These are phyloP conservation scores for Penicillium griseofulvum DNA, from an alignment of 2,329 filamentous ascomycete species.

Conservation along the genomic window DNA sequence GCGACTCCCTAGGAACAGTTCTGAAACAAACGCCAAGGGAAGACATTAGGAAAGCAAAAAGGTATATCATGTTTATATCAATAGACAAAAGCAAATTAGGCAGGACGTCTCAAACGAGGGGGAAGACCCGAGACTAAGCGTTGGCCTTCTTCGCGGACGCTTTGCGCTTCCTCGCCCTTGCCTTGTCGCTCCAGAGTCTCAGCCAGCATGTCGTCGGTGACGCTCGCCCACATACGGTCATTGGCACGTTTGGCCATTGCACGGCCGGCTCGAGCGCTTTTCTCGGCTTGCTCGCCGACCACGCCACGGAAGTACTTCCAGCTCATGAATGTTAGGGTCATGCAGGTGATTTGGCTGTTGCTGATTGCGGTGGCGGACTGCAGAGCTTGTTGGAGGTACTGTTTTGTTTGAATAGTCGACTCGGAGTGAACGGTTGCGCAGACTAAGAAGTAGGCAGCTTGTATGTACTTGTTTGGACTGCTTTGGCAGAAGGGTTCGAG, in stretches of 20 bases:
- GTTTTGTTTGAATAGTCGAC: constrained; percentile 75
- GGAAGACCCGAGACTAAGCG: constrained; percentile 40
- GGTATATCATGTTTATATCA: constrained; percentile 1
- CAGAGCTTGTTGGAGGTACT: constrained; percentile 71
- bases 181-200: constrained; percentile 73
- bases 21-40: neutral
- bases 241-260: constrained; percentile 68
- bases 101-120: constrained; percentile 33
- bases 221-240: constrained; percentile 74
- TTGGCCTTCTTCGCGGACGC: constrained; percentile 47
- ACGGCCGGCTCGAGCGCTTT: constrained; percentile 68
- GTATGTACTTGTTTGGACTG: constrained; percentile 72
- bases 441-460: constrained; percentile 73
- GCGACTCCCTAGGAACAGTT: constrained; percentile 12
- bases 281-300: constrained; percentile 75
- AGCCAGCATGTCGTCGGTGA: constrained; percentile 74
- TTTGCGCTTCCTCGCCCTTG: constrained; percentile 53
- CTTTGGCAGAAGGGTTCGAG: constrained; percentile 66
- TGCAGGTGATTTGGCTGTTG: constrained; percentile 78
- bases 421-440: constrained; percentile 64
- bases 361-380: constrained; percentile 64
- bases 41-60: neutral
- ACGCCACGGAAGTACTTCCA: constrained; percentile 77
- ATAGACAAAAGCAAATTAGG: neutral
- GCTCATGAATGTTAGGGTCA: constrained; percentile 83